Conservation (phyloP, 805 yeast species). For the Wickerhamiella musiphila region DNA sequence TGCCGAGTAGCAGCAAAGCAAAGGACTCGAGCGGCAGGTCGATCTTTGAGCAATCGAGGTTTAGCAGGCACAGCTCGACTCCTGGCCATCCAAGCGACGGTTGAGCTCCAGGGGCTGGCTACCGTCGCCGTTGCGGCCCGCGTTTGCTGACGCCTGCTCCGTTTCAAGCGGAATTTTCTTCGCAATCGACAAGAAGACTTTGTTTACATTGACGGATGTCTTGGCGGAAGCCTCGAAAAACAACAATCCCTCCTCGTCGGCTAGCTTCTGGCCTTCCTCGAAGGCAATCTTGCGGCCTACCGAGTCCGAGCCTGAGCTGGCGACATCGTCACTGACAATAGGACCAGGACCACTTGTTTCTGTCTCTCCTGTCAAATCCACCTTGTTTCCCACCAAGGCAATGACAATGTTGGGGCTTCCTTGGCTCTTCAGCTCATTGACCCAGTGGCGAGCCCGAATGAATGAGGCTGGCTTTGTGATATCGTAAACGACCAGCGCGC, state of each 20-base stretch:
- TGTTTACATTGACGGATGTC: constrained; percentile 73
- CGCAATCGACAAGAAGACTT: constrained; percentile 81
- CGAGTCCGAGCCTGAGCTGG: constrained; percentile 20
- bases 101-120: constrained; percentile 12
- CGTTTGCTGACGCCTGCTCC: constrained; percentile 12
- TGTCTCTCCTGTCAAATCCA: constrained; percentile 47
- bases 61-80: constrained; percentile 14
- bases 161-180: constrained; percentile 54
- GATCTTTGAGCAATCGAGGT: too few relatives aligned
- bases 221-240: constrained; percentile 94
- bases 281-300: constrained; percentile 54
- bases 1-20: too few relatives aligned
- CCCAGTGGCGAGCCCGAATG: constrained; percentile 96
- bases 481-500: constrained; percentile 90
- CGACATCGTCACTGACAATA: constrained; percentile 16
- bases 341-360: constrained; percentile 16
- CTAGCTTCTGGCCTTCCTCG: constrained; percentile 74
- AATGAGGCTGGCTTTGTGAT: constrained; percentile 89
- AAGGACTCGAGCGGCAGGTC: too few relatives aligned
- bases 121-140: constrained; percentile 15
- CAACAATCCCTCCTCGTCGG: constrained; percentile 77
- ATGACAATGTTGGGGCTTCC: constrained; percentile 83
- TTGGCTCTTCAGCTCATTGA: constrained; percentile 85
- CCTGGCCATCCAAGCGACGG: constrained; percentile 7
- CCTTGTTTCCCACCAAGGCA: constrained; percentile 87